phyloP scores from a whole-genome alignment of 768 basidiomycete genomes.

The Tulasnella sp. region DNA sequence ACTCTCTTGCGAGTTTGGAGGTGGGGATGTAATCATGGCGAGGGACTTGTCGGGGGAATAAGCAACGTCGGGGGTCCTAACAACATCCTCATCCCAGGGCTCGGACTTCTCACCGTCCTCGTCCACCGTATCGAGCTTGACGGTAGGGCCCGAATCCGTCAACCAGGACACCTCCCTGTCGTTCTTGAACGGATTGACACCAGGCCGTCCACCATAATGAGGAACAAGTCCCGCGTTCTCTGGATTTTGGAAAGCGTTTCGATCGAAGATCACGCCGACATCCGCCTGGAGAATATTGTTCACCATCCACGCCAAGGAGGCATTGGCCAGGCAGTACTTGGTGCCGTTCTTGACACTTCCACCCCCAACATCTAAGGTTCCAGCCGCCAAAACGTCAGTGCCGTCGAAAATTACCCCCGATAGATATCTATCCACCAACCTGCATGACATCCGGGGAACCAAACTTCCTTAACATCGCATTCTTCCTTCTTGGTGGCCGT shows the following conservation, averaged over 20 bases:
- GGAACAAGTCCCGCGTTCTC: background rate
- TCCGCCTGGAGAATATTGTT: conserved; percentile 38
- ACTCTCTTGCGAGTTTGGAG: background rate
- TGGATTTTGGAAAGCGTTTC: background rate
- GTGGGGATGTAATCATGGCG: background rate
- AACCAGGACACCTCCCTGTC: background rate
- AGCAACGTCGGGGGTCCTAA: background rate
- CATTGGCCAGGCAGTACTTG: conserved; percentile 11
- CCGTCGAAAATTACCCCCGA: background rate
- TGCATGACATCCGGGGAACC: conserved; percentile 26
- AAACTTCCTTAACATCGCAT: conserved; percentile 24
- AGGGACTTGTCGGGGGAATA: background rate
- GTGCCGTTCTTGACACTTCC: conserved; percentile 19
- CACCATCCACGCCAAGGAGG: conserved; percentile 26
- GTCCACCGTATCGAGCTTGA: background rate
- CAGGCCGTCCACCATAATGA: background rate
- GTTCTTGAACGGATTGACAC: background rate
- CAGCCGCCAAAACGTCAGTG: background rate
- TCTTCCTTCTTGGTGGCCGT: no score
- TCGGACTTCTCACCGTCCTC: background rate
- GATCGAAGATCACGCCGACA: conserved; percentile 50
- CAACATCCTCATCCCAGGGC: background rate
- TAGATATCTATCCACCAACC: conserved; percentile 9
- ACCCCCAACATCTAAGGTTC: conserved; percentile 24
- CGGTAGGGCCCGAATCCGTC: background rate